Percentiles rank a stretch among this genome's conserved stretches.
phyloP scores from a whole-genome alignment of 2,329 filamentous ascomycete species.

The Aureobasidium sp. region DNA sequence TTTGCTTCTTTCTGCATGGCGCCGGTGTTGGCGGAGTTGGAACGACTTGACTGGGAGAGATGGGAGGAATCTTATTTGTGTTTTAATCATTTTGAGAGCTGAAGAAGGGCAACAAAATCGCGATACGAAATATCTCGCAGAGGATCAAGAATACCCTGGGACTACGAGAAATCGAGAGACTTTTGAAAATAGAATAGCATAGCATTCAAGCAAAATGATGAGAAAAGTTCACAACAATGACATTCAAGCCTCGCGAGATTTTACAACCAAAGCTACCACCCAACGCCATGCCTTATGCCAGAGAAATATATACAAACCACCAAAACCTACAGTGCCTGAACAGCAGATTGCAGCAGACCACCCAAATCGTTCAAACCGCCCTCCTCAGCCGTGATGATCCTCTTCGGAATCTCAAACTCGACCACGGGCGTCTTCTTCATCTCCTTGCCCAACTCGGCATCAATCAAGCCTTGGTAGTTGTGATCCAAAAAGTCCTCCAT shows the following conservation, averaged over 20 bases:
- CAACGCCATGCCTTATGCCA: background rate
- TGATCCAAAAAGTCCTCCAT: conserved; percentile 97
- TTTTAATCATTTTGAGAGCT: background rate
- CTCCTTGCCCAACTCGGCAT: conserved; percentile 74
- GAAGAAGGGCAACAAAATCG: background rate
- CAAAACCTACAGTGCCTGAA: conserved; percentile 16
- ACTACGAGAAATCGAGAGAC: background rate
- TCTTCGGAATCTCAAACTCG: conserved; percentile 90
- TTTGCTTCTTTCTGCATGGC: conserved; percentile 18
- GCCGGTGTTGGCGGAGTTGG: conserved; percentile 15
- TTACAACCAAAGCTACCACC: background rate
- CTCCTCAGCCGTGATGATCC: conserved; percentile 52
- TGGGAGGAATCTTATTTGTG: background rate
- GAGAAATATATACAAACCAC: background rate
- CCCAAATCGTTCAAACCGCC: conserved; percentile 25
- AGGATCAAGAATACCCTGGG: background rate
- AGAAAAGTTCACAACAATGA: background rate
- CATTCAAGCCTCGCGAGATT: background rate
- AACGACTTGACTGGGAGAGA: background rate
- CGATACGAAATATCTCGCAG: background rate
- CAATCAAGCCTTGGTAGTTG: conserved; percentile 76
- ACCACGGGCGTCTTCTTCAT: conserved; percentile 82
- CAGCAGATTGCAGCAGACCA: conserved; percentile 22
- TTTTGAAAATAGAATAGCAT: background rate
- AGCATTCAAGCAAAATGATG: background rate